Conservation (phyloP, 371 early-diverging fungal genomes). For the Apophysomyces sp. region DNA sequence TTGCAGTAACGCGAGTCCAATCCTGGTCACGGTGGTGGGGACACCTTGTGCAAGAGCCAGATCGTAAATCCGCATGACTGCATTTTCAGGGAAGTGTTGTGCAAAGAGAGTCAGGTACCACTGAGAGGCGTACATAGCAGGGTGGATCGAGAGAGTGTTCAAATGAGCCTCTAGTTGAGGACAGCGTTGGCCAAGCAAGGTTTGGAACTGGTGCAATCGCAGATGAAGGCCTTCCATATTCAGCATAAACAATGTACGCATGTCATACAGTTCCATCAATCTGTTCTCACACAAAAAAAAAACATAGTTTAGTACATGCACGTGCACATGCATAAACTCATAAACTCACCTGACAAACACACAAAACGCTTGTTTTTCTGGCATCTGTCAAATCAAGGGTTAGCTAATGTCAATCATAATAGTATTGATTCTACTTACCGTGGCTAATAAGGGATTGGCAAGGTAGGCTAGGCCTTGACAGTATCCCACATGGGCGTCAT, state of each 20-base stretch:
- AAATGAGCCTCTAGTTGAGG: constrained; percentile 77
- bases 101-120: constrained; percentile 95
- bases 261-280: constrained; percentile 82
- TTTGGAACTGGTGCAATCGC: constrained; percentile 79
- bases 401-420: background rate
- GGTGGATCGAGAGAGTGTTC: constrained; percentile 64
- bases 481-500: constrained; percentile 90
- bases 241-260: constrained; percentile 74
- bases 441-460: constrained; percentile 79
- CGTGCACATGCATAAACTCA: background rate
- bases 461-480: constrained; percentile 90
- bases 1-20: constrained; percentile 79
- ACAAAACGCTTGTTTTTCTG: constrained; percentile 89
- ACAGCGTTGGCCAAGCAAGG: constrained; percentile 74
- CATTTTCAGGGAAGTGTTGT: constrained; percentile 76
- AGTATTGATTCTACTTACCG: constrained; percentile 45
- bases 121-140: constrained; percentile 85
- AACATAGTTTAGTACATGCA: background rate
- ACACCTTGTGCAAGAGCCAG: constrained; percentile 86
- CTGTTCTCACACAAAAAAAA: constrained; percentile 20
- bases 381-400: constrained; percentile 57
- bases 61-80: constrained; percentile 87
- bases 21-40: constrained; percentile 72
- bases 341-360: constrained; percentile 60
- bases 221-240: constrained; percentile 82